Conservation (phyloP, 345 rosid genomes). For the Arabidopsis thaliana region DNA sequence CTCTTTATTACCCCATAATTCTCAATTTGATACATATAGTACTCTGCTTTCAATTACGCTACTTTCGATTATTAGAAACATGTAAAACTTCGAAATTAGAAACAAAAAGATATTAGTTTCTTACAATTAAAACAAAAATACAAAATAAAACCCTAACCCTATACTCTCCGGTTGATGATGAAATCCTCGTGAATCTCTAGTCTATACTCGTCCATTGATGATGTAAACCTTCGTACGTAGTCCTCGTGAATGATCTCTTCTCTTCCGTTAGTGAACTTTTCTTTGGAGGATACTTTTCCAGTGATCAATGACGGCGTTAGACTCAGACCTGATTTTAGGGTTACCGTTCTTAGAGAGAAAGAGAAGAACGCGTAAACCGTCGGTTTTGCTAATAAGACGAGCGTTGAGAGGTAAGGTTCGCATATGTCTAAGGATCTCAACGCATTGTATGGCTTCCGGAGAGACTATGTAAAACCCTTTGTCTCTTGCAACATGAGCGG, state of each 20-base stretch:
- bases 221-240: not conserved
- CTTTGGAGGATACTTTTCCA: slow-evolving; percentile 9
- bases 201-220: not conserved
- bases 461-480: slow-evolving; percentile 38
- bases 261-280: not conserved
- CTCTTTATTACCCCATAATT: not conserved
- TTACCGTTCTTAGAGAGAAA: slow-evolving; percentile 33
- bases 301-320: slow-evolving; percentile 20
- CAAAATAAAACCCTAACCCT: slow-evolving; percentile 9
- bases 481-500: slow-evolving; percentile 32
- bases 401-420: slow-evolving; percentile 27
- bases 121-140: not conserved
- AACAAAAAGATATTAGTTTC: not conserved
- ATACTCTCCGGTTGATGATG: slow-evolving; percentile 1
- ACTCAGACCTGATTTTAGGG: slow-evolving; percentile 39
- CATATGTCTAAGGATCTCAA: slow-evolving; percentile 15
- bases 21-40: not conserved
- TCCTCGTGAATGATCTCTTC: not conserved
- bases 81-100: not conserved
- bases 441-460: slow-evolving; percentile 31
- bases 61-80: not conserved
- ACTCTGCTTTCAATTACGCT: not conserved
- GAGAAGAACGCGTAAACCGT: not conserved
- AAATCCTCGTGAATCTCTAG: not conserved
- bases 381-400: not conserved